Evolutionary conservation across 1,139 yeast species (phyloP).

Genomic region (Suhomyces choctaworum): DNA sequence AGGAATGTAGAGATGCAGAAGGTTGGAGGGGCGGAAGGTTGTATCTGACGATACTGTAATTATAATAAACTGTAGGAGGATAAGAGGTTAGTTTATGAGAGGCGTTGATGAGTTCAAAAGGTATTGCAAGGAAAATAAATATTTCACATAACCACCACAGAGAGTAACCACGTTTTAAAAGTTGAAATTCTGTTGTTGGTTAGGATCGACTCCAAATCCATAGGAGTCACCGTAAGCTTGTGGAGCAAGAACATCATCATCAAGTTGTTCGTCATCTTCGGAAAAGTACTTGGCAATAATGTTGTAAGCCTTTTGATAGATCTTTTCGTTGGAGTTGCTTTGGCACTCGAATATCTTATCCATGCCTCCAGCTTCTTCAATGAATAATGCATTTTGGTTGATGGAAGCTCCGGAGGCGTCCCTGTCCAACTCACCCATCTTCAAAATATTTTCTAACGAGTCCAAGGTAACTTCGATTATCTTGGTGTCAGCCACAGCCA

Average conservation of each 20-base stretch:
- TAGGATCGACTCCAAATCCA: slow-evolving; percentile 72
- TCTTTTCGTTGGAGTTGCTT: slow-evolving; percentile 85
- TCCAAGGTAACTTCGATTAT: slow-evolving; percentile 94
- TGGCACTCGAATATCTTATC: slow-evolving; percentile 95
- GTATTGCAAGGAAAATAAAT: slow-evolving; percentile 1
- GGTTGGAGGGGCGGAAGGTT: slow-evolving; percentile 9
- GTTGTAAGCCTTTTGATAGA: slow-evolving; percentile 85
- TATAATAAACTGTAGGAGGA: slow-evolving; percentile 7
- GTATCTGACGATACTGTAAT: slow-evolving; percentile 1
- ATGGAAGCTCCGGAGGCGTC: slow-evolving; percentile 67
- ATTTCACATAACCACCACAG: neutral
- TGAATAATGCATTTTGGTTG: slow-evolving; percentile 85
- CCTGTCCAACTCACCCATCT: slow-evolving; percentile 91
- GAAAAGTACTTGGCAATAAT: slow-evolving; percentile 90
- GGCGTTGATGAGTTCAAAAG: slow-evolving; percentile 2
- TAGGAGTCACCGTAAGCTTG: slow-evolving; percentile 81
- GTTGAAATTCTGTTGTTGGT: slow-evolving; percentile 44
- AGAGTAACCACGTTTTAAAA: slow-evolving; percentile 42
- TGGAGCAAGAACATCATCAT: slow-evolving; percentile 80
- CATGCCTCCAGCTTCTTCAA: slow-evolving; percentile 98
- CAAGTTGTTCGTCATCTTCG: slow-evolving; percentile 75
- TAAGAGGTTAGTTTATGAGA: slow-evolving; percentile 9
- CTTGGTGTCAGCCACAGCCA: slow-evolving; percentile 84
- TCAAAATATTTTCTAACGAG: slow-evolving; percentile 89
- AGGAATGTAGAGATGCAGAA: slow-evolving; percentile 4